Percentiles rank a stretch among this genome's conserved stretches.
Conservation (phyloP, 148 eudicot genomes). For the Gaultheria prostrata region DNA sequence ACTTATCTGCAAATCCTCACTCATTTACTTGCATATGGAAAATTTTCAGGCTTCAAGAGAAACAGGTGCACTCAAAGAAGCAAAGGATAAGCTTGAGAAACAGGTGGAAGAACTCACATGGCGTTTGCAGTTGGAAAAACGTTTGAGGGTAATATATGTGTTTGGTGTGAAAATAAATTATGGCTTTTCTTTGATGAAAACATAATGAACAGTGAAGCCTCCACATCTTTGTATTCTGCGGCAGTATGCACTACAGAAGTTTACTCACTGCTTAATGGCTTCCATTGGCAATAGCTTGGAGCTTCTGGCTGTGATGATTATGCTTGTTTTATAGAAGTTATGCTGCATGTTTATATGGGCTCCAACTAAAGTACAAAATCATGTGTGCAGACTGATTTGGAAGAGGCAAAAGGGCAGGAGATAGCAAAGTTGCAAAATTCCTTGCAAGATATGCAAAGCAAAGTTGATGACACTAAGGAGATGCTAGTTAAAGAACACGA, state of each 20-base stretch:
- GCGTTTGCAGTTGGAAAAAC: slow-evolving; percentile 82
- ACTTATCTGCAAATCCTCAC: background rate
- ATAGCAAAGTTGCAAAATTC: slow-evolving; percentile 62
- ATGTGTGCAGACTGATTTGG: slow-evolving; percentile 69
- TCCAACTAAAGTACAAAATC: slow-evolving; percentile 5
- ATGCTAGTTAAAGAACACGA: slow-evolving; percentile 62
- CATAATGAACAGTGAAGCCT: background rate
- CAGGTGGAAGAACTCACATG: slow-evolving; percentile 79
- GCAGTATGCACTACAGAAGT: background rate
- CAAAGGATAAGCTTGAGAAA: slow-evolving; percentile 87
- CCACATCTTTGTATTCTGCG: background rate
- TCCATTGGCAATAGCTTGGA: slow-evolving; percentile 4
- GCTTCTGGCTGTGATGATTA: background rate
- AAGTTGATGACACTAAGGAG: slow-evolving; percentile 58
- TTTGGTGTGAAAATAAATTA: background rate
- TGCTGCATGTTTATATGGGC: slow-evolving; percentile 5
- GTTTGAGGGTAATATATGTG: slow-evolving; percentile 59
- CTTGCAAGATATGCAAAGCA: slow-evolving; percentile 60
- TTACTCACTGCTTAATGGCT: background rate
- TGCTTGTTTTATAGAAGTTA: background rate
- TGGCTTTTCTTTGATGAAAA: slow-evolving; percentile 6
- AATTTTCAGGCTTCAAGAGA: slow-evolving; percentile 69
- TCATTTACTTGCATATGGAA: slow-evolving; percentile 4
- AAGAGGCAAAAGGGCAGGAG: slow-evolving; percentile 78
- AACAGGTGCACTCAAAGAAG: slow-evolving; percentile 83